Percentiles rank a stretch among this genome's conserved stretches.
These are phyloP conservation scores for Scheffersomyces segobiensis DNA, from an alignment of 1,139 yeast genomes.

Conservation along the genomic window DNA sequence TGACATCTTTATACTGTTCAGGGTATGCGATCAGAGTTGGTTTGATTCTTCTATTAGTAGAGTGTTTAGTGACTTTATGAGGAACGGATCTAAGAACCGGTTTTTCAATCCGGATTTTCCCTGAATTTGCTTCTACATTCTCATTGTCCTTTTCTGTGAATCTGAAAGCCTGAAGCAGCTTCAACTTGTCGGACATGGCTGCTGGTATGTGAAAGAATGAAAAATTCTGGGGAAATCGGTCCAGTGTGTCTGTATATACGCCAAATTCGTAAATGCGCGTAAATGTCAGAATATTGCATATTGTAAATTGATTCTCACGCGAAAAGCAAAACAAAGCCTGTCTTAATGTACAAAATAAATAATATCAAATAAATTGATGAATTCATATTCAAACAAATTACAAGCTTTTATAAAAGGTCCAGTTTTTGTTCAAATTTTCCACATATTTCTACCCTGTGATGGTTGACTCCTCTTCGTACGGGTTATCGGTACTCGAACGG, in stretches of 20 bases:
- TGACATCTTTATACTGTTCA: neutral
- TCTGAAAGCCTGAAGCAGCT: neutral
- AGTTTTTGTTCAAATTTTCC: neutral
- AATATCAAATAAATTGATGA: neutral
- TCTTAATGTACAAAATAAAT: no score
- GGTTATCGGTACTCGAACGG: conserved; percentile 1
- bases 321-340: neutral
- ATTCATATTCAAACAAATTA: no score
- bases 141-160: conserved; percentile 1
- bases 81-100: neutral
- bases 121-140: neutral
- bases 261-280: neutral
- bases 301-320: neutral
- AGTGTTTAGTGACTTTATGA: neutral
- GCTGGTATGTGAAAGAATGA: neutral
- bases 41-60: neutral
- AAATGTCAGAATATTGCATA: neutral
- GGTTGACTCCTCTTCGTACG: conserved; percentile 1
- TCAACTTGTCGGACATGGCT: neutral
- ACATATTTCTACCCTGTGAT: neutral
- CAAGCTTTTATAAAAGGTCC: neutral
- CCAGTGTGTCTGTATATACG: neutral
- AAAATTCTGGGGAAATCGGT: neutral
- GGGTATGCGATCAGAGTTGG: neutral
- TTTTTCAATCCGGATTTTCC: neutral